Conservation (phyloP, 495 filamentous ascomycete species). For the Neurospora terricola region DNA sequence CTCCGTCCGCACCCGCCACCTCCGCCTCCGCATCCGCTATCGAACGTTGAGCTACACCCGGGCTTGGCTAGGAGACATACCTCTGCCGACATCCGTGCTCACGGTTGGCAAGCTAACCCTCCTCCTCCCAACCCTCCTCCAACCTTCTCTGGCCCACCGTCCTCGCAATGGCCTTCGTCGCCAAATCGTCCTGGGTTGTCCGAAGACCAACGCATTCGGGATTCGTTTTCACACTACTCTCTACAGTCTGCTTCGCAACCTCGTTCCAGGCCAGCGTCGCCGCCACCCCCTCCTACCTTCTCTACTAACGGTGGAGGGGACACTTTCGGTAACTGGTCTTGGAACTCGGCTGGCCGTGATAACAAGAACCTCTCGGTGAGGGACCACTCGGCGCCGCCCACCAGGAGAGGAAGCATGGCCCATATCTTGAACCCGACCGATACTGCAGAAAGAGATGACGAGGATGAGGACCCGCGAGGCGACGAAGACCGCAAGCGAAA, state of each 20-base stretch:
- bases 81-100: slow-evolving; percentile 86
- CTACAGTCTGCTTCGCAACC: slow-evolving; percentile 46
- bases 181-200: slow-evolving; percentile 53
- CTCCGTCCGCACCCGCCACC: slow-evolving; percentile 60
- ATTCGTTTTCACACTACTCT: slow-evolving; percentile 75
- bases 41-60: slow-evolving; percentile 64
- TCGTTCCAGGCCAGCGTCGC: slow-evolving; percentile 65
- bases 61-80: slow-evolving; percentile 80
- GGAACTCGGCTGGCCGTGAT: slow-evolving; percentile 36
- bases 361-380: slow-evolving; percentile 37
- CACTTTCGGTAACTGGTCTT: slow-evolving; percentile 44
- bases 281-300: slow-evolving; percentile 41
- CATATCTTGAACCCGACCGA: slow-evolving; percentile 63
- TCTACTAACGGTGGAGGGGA: slow-evolving; percentile 33
- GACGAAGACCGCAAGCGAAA: slow-evolving; percentile 71
- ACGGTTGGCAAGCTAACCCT: slow-evolving; percentile 70
- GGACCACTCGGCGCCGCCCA: slow-evolving; percentile 47
- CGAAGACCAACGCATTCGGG: slow-evolving; percentile 72
- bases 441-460: slow-evolving; percentile 33
- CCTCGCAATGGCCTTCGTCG: slow-evolving; percentile 76
- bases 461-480: slow-evolving; percentile 35
- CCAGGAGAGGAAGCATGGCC: slow-evolving; percentile 48
- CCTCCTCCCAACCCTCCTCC: slow-evolving; percentile 39
- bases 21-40: slow-evolving; percentile 65
- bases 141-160: slow-evolving; percentile 56